Evolutionary conservation across 2,329 filamentous ascomycete genomes (phyloP), one percentile per base, ranked within the genome.

Genomic region (Hymenoscyphus albidus): DNA sequence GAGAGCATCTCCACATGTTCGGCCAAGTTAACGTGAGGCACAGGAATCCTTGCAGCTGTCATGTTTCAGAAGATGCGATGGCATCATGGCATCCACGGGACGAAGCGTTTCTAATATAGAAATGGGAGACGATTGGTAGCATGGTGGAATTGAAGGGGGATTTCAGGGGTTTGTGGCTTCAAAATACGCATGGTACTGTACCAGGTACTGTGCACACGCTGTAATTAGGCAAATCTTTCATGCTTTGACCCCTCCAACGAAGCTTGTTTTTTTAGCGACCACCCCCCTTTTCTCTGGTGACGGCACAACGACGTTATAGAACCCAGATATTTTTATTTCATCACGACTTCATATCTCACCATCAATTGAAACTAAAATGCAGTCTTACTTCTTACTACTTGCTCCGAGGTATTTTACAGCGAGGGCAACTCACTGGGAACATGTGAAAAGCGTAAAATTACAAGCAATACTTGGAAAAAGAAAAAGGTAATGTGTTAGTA

Each of bases 401-500:
- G 9, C 63, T 40, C 22, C 4, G 10, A 14, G 40, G 58, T 22
- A 40, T 65, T 32, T 39, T 64, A 32, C 59, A 44, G 42, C 54
- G n/a, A 38, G 48, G 40, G 64, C 44, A 22, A 31, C 56, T 6
- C 63, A 60, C 27, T 69, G 65, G 69, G 65, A 66, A n/a, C 63
- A 68, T 62, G 64, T 58, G 5, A 64, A 59, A 1, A 56, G 42
- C 51, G 44, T 39, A 2, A 44, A 68, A 39, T 68, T 69, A 9
- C 22, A 64, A 38, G 56, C 54, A 5, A 44, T 61, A 7, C 62
- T 64, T 5, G 48, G 48, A 1, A 51, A 27, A 27, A 22, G 22
- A 62, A 6, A 59, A 67, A 18, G 60, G 59, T 1, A 5, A 61
- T 13, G 61, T 61, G 4, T 62, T 70, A 32, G 67, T 68, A 55